Percentiles rank a stretch among this genome's conserved stretches.
Evolutionary conservation across 169 alveolate genomes (phyloP).

Genomic region (Cryptosporidium andersoni): DNA sequence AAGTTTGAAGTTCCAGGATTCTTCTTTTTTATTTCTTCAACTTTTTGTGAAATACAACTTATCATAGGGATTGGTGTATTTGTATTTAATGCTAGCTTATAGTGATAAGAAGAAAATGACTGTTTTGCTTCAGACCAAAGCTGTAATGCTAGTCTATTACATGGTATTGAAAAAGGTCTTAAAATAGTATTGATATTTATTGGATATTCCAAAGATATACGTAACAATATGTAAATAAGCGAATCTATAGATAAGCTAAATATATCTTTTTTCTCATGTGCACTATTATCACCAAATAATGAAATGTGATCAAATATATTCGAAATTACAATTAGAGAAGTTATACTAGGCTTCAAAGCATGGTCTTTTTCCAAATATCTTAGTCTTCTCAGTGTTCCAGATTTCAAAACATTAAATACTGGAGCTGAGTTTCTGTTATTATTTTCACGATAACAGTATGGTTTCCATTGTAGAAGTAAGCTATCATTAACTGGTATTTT

Average conservation of each 20-base stretch:
- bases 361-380: constrained; percentile 25
- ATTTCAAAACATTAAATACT: neutral
- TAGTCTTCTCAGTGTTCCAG: constrained; percentile 9
- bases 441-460: constrained; percentile 8
- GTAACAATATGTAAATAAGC: constrained; percentile 30
- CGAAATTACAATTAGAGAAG: constrained; percentile 16
- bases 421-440: neutral
- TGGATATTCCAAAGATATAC: constrained; percentile 55
- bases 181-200: constrained; percentile 36
- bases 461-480: constrained; percentile 55
- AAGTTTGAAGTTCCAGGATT: neutral
- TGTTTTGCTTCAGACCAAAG: constrained; percentile 23
- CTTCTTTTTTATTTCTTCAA: neutral
- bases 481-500: constrained; percentile 64
- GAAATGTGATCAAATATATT: constrained; percentile 50
- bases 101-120: constrained; percentile 19
- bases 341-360: constrained; percentile 52
- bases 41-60: constrained; percentile 10
- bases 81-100: neutral
- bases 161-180: constrained; percentile 11
- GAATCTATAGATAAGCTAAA: constrained; percentile 41
- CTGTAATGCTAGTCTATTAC: neutral
- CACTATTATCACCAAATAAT: constrained; percentile 33
- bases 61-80: neutral
- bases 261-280: constrained; percentile 4